These are phyloP conservation scores for Cerrena zonata DNA, from an alignment of 1,284 basidiomycete genomes.

Conservation along the genomic window DNA sequence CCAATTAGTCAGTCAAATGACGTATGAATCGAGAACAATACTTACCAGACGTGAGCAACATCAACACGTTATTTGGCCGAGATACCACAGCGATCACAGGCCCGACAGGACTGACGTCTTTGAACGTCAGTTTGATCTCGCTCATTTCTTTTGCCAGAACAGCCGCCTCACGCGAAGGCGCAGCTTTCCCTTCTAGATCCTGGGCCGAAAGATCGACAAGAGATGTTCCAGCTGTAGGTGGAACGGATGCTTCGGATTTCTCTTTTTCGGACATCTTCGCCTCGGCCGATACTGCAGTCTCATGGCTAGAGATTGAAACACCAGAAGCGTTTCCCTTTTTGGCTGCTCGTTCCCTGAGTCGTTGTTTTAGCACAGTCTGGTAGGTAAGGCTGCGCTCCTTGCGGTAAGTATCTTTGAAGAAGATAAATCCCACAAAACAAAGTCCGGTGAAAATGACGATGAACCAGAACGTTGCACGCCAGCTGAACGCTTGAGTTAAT, in stretches of 20 bases:
- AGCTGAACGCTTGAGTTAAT: conserved; percentile 63
- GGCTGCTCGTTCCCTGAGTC: conserved; percentile 17
- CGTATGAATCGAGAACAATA: conserved; percentile 7
- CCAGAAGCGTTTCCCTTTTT: not conserved
- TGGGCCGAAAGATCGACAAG: not conserved
- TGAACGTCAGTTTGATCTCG: conserved; percentile 52
- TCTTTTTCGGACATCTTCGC: conserved; percentile 5
- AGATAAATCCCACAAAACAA: conserved; percentile 55
- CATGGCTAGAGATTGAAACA: not conserved
- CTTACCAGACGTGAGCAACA: conserved; percentile 67
- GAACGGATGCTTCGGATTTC: conserved; percentile 7
- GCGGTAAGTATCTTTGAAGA: conserved; percentile 80
- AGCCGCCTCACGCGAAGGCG: not conserved
- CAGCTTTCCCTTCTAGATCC: not conserved
- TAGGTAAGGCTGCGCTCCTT: conserved; percentile 74
- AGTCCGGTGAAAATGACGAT: conserved; percentile 58
- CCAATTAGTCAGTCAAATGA: not conserved
- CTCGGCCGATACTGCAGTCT: not conserved
- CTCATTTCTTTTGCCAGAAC: conserved; percentile 14
- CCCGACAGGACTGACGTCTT: conserved; percentile 69
- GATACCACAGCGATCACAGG: conserved; percentile 55
- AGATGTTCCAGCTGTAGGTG: not conserved
- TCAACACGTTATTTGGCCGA: conserved; percentile 60
- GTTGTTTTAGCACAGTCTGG: conserved; percentile 48
- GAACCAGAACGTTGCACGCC: conserved; percentile 82